Conservation (phyloP, 2,329 filamentous ascomycete genomes). For the Emericellopsis atlantica region DNA sequence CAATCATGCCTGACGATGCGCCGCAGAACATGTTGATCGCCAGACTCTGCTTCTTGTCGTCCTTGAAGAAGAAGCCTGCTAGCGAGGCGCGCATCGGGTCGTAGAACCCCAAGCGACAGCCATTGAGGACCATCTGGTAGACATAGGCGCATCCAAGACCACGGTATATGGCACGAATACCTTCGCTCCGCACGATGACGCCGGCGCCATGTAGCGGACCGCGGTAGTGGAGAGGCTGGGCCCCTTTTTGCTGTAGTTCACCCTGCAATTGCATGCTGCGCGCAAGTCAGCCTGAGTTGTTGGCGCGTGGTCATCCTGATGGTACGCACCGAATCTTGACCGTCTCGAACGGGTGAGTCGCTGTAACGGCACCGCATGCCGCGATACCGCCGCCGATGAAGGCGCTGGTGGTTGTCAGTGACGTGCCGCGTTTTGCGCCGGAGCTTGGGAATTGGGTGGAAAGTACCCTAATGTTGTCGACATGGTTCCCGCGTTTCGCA, state of each 20-base stretch:
- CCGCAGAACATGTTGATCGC: slow-evolving; percentile 90
- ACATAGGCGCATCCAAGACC: slow-evolving; percentile 87
- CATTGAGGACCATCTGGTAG: slow-evolving; percentile 93
- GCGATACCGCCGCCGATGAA: slow-evolving; percentile 95
- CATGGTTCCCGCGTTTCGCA: slow-evolving; percentile 20
- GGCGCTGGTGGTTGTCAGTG: slow-evolving; percentile 38
- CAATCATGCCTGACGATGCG: slow-evolving; percentile 77
- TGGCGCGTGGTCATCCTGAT: too few species aligned
- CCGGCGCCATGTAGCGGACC: slow-evolving; percentile 85
- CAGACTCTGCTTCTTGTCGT: slow-evolving; percentile 67
- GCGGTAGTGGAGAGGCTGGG: slow-evolving; percentile 78
- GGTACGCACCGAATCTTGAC: slow-evolving; percentile 82
- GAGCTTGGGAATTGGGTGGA: not conserved
- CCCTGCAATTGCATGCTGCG: slow-evolving; percentile 85
- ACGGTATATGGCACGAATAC: slow-evolving; percentile 70
- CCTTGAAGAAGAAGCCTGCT: slow-evolving; percentile 57
- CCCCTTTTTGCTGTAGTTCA: slow-evolving; percentile 77
- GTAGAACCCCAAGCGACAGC: slow-evolving; percentile 94
- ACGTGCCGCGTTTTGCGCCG: not conserved
- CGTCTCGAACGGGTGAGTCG: slow-evolving; percentile 96
- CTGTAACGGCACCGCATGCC: slow-evolving; percentile 92
- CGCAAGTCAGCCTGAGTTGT: not conserved
- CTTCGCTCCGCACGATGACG: slow-evolving; percentile 86
- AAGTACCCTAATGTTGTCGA: slow-evolving; percentile 34
- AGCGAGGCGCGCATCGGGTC: slow-evolving; percentile 74